Conservation (phyloP, 1,284 basidiomycete species). For the Thecaphora frezii region DNA sequence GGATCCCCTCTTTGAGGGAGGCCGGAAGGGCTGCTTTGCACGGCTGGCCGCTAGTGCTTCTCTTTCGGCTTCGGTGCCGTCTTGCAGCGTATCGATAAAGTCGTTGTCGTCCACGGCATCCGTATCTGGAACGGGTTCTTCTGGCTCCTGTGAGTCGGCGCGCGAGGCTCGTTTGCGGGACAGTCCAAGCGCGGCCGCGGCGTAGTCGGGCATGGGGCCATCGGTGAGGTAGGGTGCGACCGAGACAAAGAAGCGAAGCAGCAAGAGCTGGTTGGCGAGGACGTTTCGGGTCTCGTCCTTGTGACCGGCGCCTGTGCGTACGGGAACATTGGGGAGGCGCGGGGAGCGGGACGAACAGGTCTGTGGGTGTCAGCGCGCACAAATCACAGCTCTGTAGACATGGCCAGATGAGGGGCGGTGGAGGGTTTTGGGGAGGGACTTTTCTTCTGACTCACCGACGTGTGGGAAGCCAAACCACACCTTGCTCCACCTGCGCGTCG, state of each 20-base stretch:
- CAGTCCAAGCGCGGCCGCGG: constrained; percentile 51
- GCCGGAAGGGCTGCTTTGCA: constrained; percentile 61
- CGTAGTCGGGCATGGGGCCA: constrained; percentile 36
- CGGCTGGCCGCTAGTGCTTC: constrained; percentile 53
- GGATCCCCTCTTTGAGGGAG: constrained; percentile 62
- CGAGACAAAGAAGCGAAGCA: constrained; percentile 80
- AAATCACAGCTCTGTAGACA: no score
- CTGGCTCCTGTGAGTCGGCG: constrained; percentile 22
- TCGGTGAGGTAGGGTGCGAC: constrained; percentile 68
- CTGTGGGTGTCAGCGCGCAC: no score
- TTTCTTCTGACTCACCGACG: constrained; percentile 67
- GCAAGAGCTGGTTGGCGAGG: constrained; percentile 82
- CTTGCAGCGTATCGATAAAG: constrained; percentile 6
- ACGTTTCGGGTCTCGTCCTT: constrained; percentile 93
- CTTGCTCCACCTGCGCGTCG: constrained; percentile 68
- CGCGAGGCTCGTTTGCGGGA: constrained; percentile 5
- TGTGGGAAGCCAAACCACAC: constrained; percentile 97
- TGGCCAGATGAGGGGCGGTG: no score
- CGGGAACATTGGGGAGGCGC: no score
- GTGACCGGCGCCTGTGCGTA: constrained; percentile 73
- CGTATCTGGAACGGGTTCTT: constrained; percentile 9
- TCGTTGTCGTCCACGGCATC: constrained; percentile 4
- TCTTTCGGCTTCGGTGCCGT: constrained; percentile 35
- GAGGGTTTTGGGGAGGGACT: no score
- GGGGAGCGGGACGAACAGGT: no score